Evolutionary conservation across 306 rosid genomes (phyloP), one percentile per base, ranked within the genome.

Genomic region (Sophora flavescens): DNA sequence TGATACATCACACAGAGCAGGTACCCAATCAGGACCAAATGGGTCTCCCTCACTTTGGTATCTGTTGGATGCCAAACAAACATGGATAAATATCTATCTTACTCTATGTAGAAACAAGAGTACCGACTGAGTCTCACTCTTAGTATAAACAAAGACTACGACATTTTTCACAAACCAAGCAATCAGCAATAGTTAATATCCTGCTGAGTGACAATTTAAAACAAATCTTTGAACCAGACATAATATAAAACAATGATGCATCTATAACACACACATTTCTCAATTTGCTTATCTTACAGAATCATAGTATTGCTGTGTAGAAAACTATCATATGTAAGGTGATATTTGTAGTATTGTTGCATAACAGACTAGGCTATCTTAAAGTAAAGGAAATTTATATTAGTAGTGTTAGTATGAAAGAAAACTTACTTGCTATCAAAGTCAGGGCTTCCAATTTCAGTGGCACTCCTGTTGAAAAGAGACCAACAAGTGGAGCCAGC

Each of bases 401-500:
- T 28, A 59, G 15, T 11, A 39, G 63, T 42, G 68, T 41, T 17
- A n/a, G 68, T 42, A 60, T 8, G 54, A 74, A 80, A 76, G 76
- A 16, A 58, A 77, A 86, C 98, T 92, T 84, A 92, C 98, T n/a
- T 39, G 17, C 80, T 53, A 57, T 74, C 78, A 72, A 61, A 69
- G 70, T 87, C 78, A 18, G 47, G 12, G 51, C 56, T 38, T 2
- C 96, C 97, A 50, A 94, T 94, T 51, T 56, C 48, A 28, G 45
- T 54, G 60, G 62, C 59, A 53, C 89, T 85, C 79, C 78, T 53
- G 83, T 94, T 92, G 83, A 81, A 92, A 52, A 80, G 88, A 54
- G 98, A 94, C 98, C 98, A 94, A 72, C 95, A 89, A 58, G 98
- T 90, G 71, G 91, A 81, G 30, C 85, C 90, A 51, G 88, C 95